Base-by-base conservation (phyloP, 1,284 basidiomycete genomes). In the Laetiporus sulphureus region DNA sequence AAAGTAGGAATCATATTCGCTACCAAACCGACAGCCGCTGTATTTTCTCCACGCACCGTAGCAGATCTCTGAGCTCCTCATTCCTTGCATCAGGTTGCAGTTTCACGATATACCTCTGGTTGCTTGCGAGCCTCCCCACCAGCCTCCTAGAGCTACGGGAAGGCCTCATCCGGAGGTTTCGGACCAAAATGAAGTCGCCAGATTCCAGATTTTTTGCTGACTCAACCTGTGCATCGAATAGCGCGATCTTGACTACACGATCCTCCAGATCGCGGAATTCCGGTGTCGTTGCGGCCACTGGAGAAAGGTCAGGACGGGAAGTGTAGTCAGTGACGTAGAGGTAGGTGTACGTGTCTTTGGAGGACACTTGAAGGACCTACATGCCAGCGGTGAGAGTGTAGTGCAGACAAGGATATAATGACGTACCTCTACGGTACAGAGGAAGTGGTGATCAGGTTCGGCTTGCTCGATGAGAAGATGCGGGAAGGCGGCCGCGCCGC, bases 311-410 rank as follows among this genome's bases (percentile, higher is more conserved):
- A 5, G 64, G 47, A 41, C 79, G 71, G 5, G 62, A 54, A 2
- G 79, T 81, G 53, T 83, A 86, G 56, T 87, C 83, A 6, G 83
- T 84, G 18, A 81, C 73, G 51, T 72, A 80, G 22, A 82, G 56
- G 40, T 55, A 67, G 0, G 64, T 60, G 34, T 56, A 54, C 18
- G 61, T 61, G 18, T 59, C 52, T 38, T 56, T 61, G 35, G 60
- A 44, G 8, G 57, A 62, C 13, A 65, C 48, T 44, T 71, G 64
- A 4, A 85, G 59, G 22, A 83, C 55, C 83, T 65, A 29, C 13
- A 7, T 27, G 13, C 25, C 7, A 27, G 13, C 8, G 7, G n/a
- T n/a, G n/a, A n/a, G n/a, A n/a, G n/a, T n/a, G n/a, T n/a, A n/a
- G n/a, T n/a, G n/a, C n/a, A n/a, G n/a, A n/a, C n/a, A n/a, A n/a